A percentile compares a stretch with the other conserved stretches of the same genome.
Evolutionary conservation across 2,329 filamentous ascomycete genomes (phyloP).

Genomic region (Colletotrichum simmondsii): DNA sequence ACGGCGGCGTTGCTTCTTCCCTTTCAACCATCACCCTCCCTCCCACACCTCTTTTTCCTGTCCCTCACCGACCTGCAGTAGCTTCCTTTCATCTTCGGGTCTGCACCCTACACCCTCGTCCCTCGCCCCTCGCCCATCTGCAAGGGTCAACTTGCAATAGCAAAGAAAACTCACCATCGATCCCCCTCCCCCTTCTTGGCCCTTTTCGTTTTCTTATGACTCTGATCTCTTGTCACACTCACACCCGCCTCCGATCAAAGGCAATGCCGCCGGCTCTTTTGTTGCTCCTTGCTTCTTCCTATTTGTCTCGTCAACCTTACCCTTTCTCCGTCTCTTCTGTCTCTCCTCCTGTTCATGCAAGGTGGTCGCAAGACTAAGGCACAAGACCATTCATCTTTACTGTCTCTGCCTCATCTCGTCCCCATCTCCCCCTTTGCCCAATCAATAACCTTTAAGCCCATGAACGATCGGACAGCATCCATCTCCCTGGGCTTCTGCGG

Average conservation of each 20-base stretch:
- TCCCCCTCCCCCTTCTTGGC: not conserved
- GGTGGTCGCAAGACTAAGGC: not conserved
- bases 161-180: not conserved
- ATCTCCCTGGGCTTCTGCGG: slow-evolving; percentile 28
- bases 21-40: not conserved
- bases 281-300: slow-evolving; percentile 26
- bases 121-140: slow-evolving; percentile 21
- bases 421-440: slow-evolving; percentile 3
- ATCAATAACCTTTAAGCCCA: slow-evolving; percentile 1
- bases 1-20: slow-evolving; percentile 23
- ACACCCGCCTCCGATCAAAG: not conserved
- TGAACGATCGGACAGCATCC: not conserved
- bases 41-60: slow-evolving; percentile 3
- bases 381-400: not conserved
- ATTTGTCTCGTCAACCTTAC: not conserved
- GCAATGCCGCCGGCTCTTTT: not conserved
- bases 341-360: slow-evolving; percentile 31
- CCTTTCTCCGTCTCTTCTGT: slow-evolving; percentile 17
- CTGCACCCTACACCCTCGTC: not conserved
- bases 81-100: slow-evolving; percentile 1
- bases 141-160: slow-evolving; percentile 23
- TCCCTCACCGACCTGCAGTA: slow-evolving; percentile 22
- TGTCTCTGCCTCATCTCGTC: slow-evolving; percentile 24
- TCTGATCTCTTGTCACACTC: not conserved
- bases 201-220: not conserved